phyloP scores from a whole-genome alignment of 2,329 filamentous ascomycete species.

The Lojkania enalia region DNA sequence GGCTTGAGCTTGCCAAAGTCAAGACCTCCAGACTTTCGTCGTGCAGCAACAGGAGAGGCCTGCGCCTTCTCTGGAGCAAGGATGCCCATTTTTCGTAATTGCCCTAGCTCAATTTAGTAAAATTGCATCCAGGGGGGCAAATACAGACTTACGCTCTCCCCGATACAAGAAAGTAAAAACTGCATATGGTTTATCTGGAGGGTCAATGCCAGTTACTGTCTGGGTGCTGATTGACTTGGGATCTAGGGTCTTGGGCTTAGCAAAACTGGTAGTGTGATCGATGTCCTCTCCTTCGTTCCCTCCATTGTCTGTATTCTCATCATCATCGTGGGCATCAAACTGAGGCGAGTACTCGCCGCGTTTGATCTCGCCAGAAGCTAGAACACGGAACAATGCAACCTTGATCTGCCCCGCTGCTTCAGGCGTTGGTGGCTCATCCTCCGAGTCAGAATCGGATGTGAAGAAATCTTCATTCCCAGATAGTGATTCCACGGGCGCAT shows the following conservation, averaged over 20 bases:
- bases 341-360: constrained; percentile 97
- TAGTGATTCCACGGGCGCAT: constrained; percentile 71
- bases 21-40: constrained; percentile 78
- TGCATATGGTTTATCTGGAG: constrained; percentile 93
- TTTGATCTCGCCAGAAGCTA: constrained; percentile 96
- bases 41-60: constrained; percentile 64
- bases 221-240: constrained; percentile 98
- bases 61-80: constrained; percentile 68
- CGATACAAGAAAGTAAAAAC: constrained; percentile 98
- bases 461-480: constrained; percentile 70
- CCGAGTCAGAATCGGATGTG: constrained; percentile 68
- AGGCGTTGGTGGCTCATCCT: constrained; percentile 82
- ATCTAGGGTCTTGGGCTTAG: constrained; percentile 92
- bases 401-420: constrained; percentile 98
- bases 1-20: constrained; percentile 86
- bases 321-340: constrained; percentile 94
- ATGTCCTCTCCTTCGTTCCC: constrained; percentile 74
- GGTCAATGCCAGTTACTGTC: constrained; percentile 97
- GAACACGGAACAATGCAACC: constrained; percentile 90
- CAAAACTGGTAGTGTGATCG: constrained; percentile 97
- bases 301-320: constrained; percentile 64
- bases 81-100: constrained; percentile 96
- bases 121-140: background rate
- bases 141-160: constrained; percentile 74
- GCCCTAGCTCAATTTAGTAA: constrained; percentile 59